Evolutionary conservation across 352 stramenopile species (phyloP).

Genomic region (Thalassiosira allenii): DNA sequence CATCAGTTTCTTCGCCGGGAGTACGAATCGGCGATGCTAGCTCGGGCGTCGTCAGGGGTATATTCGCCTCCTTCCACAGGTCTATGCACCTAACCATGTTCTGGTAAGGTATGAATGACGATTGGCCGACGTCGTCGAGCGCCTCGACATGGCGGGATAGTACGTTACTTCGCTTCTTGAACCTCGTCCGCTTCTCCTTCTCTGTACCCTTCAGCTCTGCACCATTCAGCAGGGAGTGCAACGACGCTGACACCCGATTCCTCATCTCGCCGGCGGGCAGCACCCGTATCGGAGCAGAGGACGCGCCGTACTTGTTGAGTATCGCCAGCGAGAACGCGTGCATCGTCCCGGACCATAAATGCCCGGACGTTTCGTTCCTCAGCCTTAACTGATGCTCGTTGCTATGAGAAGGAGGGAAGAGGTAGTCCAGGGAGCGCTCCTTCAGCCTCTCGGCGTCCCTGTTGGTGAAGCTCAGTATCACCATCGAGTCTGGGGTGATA

Average conservation of each 20-base stretch:
- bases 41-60: slow-evolving; percentile 40
- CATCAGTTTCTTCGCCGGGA: too few species aligned
- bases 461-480: slow-evolving; percentile 66
- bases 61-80: slow-evolving; percentile 65
- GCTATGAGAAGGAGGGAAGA: slow-evolving; percentile 20
- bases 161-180: too few species aligned
- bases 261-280: slow-evolving; percentile 50
- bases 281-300: slow-evolving; percentile 27
- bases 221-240: slow-evolving; percentile 31
- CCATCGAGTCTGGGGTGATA: slow-evolving; percentile 50
- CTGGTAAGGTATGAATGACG: slow-evolving; percentile 45
- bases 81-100: slow-evolving; percentile 68
- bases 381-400: slow-evolving; percentile 5
- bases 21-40: too few species aligned
- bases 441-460: slow-evolving; percentile 54
- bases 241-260: slow-evolving; percentile 39
- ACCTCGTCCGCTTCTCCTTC: slow-evolving; percentile 18
- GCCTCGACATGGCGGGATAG: slow-evolving; percentile 52
- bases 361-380: slow-evolving; percentile 42
- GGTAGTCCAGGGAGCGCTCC: slow-evolving; percentile 41
- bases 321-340: slow-evolving; percentile 60
- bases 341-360: slow-evolving; percentile 66
- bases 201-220: slow-evolving; percentile 1
- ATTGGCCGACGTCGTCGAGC: slow-evolving; percentile 56
- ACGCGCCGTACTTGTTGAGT: slow-evolving; percentile 45